A percentile compares a stretch with the other conserved stretches of the same genome.
These are phyloP conservation scores for Truncatella angustata DNA, from an alignment of 2,329 filamentous ascomycete genomes.

Conservation along the genomic window DNA sequence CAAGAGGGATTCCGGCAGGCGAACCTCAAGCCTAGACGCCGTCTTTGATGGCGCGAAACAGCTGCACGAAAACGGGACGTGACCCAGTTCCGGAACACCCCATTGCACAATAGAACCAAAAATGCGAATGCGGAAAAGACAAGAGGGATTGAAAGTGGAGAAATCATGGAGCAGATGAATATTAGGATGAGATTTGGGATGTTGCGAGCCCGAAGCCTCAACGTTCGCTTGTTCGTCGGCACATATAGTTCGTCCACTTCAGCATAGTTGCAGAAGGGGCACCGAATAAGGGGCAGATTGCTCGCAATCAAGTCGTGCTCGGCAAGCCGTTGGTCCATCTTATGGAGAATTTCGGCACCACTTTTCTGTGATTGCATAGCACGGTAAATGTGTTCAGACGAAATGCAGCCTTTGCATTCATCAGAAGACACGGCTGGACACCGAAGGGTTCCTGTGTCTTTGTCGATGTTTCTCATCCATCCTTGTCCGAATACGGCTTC, in stretches of 20 bases:
- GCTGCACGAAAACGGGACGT: conserved; percentile 54
- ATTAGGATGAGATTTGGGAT: conserved; percentile 38
- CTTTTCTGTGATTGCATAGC: conserved; percentile 70
- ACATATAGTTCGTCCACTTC: conserved; percentile 79
- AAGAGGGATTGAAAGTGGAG: conserved; percentile 34
- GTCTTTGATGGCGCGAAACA: conserved; percentile 65
- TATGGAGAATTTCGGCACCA: conserved; percentile 68
- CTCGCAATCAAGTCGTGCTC: conserved; percentile 74
- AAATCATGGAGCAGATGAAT: conserved; percentile 23
- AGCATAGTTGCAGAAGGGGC: conserved; percentile 88
- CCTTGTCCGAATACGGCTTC: conserved; percentile 93
- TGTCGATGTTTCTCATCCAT: conserved; percentile 78
- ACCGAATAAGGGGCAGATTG: conserved; percentile 73
- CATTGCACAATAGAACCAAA: conserved; percentile 40
- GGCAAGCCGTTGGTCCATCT: conserved; percentile 76
- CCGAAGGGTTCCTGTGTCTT: conserved; percentile 68
- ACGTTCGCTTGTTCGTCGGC: conserved; percentile 50
- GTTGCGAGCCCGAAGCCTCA: conserved; percentile 55
- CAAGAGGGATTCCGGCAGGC: conserved; percentile 71
- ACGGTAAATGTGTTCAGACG: conserved; percentile 65
- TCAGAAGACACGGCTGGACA: conserved; percentile 75
- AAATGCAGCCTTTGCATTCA: conserved; percentile 74
- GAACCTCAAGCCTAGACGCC: conserved; percentile 73
- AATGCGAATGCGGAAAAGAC: conserved; percentile 45
- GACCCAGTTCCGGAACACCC: conserved; percentile 40